Evolutionary conservation across 805 yeast genomes (phyloP).

Genomic region (Cyberlindnera mississippiensis): DNA sequence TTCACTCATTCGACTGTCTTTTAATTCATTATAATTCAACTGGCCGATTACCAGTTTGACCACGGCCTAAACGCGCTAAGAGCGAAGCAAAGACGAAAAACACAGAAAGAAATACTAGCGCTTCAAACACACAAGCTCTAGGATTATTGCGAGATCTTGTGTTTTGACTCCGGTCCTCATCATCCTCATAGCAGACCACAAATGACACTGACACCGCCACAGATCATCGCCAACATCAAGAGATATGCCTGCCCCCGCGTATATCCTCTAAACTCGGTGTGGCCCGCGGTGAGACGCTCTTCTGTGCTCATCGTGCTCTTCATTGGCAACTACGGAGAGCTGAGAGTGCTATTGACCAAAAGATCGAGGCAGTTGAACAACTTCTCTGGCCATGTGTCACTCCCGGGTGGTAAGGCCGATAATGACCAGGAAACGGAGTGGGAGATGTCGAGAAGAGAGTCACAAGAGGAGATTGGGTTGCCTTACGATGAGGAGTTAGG

Average conservation of each 20-base stretch:
- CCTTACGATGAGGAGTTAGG: conserved; percentile 42
- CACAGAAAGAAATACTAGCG: too few species aligned
- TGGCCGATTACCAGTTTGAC: too few species aligned
- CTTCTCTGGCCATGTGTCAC: conserved; percentile 86
- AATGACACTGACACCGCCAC: conserved; percentile 8
- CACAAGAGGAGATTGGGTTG: conserved; percentile 83
- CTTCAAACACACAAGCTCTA: too few species aligned
- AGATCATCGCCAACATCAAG: conserved; percentile 20
- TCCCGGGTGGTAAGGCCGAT: conserved; percentile 95
- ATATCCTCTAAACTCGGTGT: conserved; percentile 40
- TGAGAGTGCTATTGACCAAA: conserved; percentile 75
- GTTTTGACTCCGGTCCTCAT: too few species aligned
- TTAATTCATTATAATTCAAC: too few species aligned
- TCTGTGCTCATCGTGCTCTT: conserved; percentile 76
- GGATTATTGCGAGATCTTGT: too few species aligned
- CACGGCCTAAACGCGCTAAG: too few species aligned
- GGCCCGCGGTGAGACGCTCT: conserved; percentile 76
- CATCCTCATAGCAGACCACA: too few species aligned
- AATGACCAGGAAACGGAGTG: conserved; percentile 58
- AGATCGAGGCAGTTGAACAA: conserved; percentile 63
- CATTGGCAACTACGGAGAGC: conserved; percentile 66
- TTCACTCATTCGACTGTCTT: too few species aligned
- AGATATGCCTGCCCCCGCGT: conserved; percentile 13
- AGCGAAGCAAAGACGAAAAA: too few species aligned
- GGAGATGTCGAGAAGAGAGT: conserved; percentile 76